Conservation (phyloP, 2,329 filamentous ascomycete species). For the Tolypocladium ovalisporum region DNA sequence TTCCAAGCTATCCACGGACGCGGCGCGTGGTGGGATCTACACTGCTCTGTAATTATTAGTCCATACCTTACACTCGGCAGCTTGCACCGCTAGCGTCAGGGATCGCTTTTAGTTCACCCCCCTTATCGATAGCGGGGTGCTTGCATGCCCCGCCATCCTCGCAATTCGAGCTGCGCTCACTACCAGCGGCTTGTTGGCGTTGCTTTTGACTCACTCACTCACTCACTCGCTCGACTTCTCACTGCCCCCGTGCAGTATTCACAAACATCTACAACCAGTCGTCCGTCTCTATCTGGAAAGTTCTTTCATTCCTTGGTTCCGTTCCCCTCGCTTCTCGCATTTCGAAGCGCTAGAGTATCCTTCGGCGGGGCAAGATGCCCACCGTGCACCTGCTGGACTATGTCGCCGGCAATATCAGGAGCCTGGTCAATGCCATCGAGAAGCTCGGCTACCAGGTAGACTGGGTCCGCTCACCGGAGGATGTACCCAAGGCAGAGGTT, state of each 20-base stretch:
- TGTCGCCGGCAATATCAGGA: constrained; percentile 92
- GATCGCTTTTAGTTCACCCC: neutral
- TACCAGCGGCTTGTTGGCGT: neutral
- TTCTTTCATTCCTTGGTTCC: neutral
- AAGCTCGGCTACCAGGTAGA: constrained; percentile 87
- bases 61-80: neutral
- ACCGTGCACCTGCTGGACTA: constrained; percentile 75
- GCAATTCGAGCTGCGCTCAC: neutral
- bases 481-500: constrained; percentile 78
- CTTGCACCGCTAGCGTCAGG: neutral
- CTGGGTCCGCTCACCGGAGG: constrained; percentile 79
- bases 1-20: neutral
- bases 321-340: neutral
- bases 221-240: constrained; percentile 1
- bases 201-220: neutral
- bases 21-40: neutral
- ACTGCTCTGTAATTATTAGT: neutral
- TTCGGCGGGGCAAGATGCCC: constrained; percentile 44
- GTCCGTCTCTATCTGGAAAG: neutral
- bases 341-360: neutral
- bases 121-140: constrained; percentile 1
- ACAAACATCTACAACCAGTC: neutral
- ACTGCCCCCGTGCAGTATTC: constrained; percentile 2
- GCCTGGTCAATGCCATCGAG: constrained; percentile 94
- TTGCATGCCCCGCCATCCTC: neutral